phyloP scores from a whole-genome alignment of 345 rosid genomes.

The Populus tremula region DNA sequence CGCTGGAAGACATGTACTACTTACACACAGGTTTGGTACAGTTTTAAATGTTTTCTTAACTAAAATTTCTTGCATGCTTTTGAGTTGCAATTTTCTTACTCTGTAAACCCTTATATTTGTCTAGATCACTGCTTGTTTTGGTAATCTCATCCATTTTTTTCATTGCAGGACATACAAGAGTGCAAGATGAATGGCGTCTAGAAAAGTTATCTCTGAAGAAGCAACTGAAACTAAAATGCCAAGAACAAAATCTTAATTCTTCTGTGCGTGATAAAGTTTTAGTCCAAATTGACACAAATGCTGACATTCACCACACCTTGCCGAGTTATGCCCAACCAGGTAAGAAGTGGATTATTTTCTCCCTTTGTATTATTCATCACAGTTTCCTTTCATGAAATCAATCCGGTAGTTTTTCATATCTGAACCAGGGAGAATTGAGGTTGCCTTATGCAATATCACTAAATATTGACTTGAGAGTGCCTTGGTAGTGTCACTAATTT shows the following conservation, averaged over 20 bases:
- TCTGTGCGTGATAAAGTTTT: conserved; percentile 50
- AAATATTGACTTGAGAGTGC: not conserved
- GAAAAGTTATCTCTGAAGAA: conserved; percentile 83
- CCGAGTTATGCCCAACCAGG: conserved; percentile 49
- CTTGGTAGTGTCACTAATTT: not conserved
- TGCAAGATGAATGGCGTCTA: conserved; percentile 46
- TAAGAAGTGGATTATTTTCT: conserved; percentile 25
- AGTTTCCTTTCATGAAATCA: not conserved
- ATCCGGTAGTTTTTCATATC: not conserved
- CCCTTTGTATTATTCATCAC: not conserved
- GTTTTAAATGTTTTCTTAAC: conserved; percentile 8
- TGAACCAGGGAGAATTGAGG: not conserved
- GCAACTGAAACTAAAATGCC: conserved; percentile 89
- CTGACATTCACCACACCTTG: conserved; percentile 44
- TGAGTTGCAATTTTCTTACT: conserved; percentile 10
- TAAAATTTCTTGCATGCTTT: not conserved
- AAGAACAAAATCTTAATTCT: conserved; percentile 59
- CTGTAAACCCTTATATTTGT: not conserved
- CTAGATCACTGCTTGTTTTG: not conserved
- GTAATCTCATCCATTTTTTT: conserved; percentile 12
- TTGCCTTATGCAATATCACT: not conserved
- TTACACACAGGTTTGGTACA: conserved; percentile 69
- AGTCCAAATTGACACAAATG: conserved; percentile 40
- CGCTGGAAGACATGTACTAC: conserved; percentile 88
- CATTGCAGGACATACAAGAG: conserved; percentile 51